These are phyloP conservation scores for Catenaria anguillulae DNA, from an alignment of 371 early-diverging fungal species.

Conservation along the genomic window DNA sequence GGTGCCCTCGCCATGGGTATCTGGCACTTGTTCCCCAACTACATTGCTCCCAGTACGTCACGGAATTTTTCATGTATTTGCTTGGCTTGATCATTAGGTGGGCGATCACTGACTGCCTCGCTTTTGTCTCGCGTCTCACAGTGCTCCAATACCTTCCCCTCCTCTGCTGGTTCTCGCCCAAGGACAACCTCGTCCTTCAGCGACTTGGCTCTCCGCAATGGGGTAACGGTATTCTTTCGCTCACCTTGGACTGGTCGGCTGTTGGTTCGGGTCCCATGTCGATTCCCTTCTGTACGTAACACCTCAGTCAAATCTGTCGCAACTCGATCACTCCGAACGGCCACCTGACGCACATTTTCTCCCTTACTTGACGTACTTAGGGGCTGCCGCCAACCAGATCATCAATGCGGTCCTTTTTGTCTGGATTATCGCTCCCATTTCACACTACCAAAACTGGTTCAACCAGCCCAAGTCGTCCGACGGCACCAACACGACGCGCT, in stretches of 20 bases:
- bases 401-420: background rate
- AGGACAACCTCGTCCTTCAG: constrained; percentile 13
- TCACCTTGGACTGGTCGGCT: constrained; percentile 23
- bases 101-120: too few species aligned
- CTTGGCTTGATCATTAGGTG: too few species aligned
- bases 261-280: constrained; percentile 19
- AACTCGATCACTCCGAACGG: too few species aligned
- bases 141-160: constrained; percentile 52
- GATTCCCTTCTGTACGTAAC: constrained; percentile 20
- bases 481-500: background rate
- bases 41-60: constrained; percentile 21
- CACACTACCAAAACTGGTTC: background rate
- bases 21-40: background rate
- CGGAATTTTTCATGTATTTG: too few species aligned
- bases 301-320: too few species aligned
- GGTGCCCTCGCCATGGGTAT: background rate
- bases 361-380: background rate
- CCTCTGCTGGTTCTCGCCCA: constrained; percentile 50
- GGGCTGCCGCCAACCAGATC: background rate
- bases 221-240: constrained; percentile 23
- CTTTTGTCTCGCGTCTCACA: too few species aligned
- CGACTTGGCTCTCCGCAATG: constrained; percentile 20
- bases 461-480: background rate
- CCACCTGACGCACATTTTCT: too few species aligned
- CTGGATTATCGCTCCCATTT: background rate